A percentile compares a stretch with the other conserved stretches of the same genome.
phyloP scores from a whole-genome alignment of 768 basidiomycete genomes.

The Mycena vulgaris region DNA sequence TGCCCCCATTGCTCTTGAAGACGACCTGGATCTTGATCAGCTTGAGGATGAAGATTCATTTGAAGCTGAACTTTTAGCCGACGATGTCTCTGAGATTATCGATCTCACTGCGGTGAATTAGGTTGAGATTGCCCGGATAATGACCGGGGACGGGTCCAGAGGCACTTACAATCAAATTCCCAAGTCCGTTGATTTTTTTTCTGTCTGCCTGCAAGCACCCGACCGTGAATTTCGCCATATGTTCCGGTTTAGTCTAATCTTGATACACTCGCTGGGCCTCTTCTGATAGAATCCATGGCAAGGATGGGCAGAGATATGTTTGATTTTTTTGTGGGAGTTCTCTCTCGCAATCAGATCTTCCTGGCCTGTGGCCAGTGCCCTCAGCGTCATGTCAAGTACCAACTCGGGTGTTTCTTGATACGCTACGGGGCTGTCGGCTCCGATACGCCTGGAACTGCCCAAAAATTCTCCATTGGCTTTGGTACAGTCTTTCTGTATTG shows the following conservation, averaged over 20 bases:
- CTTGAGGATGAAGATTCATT: not conserved
- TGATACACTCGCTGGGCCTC: not conserved
- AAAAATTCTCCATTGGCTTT: slow-evolving; percentile 40
- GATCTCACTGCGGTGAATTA: slow-evolving; percentile 7
- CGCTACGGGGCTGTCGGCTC: slow-evolving; percentile 27
- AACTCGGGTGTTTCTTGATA: slow-evolving; percentile 41
- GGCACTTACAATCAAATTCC: slow-evolving; percentile 2
- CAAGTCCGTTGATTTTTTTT: slow-evolving; percentile 23
- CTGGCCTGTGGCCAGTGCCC: slow-evolving; percentile 25
- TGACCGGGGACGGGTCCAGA: not conserved
- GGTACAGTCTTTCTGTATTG: slow-evolving; percentile 42
- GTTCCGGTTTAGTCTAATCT: not conserved
- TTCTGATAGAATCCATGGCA: not conserved
- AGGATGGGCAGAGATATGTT: slow-evolving; percentile 32
- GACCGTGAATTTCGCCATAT: slow-evolving; percentile 24
- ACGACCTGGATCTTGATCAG: not conserved
- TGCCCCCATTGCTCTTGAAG: slow-evolving; percentile 1
- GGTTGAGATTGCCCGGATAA: not conserved
- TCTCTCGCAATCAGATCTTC: slow-evolving; percentile 36
- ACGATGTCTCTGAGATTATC: slow-evolving; percentile 10
- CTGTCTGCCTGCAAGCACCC: slow-evolving; percentile 12
- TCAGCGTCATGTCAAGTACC: slow-evolving; percentile 41
- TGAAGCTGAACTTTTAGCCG: not conserved
- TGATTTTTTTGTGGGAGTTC: slow-evolving; percentile 19
- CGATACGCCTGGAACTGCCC: slow-evolving; percentile 31